Evolutionary conservation across 2,329 filamentous ascomycete species (phyloP).

Genomic region (Nemania bipapillata): DNA sequence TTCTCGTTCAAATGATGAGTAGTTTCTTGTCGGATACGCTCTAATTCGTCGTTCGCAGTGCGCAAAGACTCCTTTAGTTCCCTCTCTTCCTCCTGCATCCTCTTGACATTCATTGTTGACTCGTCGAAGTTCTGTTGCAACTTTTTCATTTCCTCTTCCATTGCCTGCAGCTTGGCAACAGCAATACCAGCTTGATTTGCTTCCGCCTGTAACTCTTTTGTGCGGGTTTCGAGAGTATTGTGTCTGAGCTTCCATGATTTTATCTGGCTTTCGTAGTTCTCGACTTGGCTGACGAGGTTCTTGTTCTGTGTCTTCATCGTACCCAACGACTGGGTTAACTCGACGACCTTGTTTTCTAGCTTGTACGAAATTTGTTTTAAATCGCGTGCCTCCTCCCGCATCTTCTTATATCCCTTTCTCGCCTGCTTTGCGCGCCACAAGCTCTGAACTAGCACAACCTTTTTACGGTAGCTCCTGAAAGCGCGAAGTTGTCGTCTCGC

Average conservation of each 20-base stretch:
- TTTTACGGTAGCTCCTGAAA: slow-evolving; percentile 90
- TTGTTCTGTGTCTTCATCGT: slow-evolving; percentile 96
- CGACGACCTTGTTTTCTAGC: slow-evolving; percentile 98
- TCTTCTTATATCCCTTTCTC: slow-evolving; percentile 84
- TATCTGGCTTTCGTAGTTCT: slow-evolving; percentile 95
- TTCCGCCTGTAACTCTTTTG: slow-evolving; percentile 94
- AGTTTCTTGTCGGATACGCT: slow-evolving; percentile 78
- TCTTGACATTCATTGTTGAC: slow-evolving; percentile 87
- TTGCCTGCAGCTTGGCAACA: slow-evolving; percentile 85
- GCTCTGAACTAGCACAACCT: slow-evolving; percentile 89
- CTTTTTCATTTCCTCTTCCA: slow-evolving; percentile 96
- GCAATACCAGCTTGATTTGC: slow-evolving; percentile 98
- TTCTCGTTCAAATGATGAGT: slow-evolving; percentile 86
- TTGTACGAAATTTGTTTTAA: slow-evolving; percentile 99
- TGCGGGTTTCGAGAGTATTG: slow-evolving; percentile 86
- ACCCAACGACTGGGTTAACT: slow-evolving; percentile 92
- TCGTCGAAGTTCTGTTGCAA: slow-evolving; percentile 90
- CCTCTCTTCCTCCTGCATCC: slow-evolving; percentile 93
- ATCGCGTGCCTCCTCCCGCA: slow-evolving; percentile 95
- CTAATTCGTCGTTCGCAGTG: slow-evolving; percentile 81
- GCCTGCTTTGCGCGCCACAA: slow-evolving; percentile 88
- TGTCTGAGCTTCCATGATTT: slow-evolving; percentile 95
- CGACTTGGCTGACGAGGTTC: slow-evolving; percentile 83
- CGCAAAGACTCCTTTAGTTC: slow-evolving; percentile 84
- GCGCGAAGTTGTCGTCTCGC: slow-evolving; percentile 78